A percentile compares a stretch with the other conserved stretches of the same genome.
Conservation (phyloP, 1,139 yeast species). For the Zygoascus sp. region DNA sequence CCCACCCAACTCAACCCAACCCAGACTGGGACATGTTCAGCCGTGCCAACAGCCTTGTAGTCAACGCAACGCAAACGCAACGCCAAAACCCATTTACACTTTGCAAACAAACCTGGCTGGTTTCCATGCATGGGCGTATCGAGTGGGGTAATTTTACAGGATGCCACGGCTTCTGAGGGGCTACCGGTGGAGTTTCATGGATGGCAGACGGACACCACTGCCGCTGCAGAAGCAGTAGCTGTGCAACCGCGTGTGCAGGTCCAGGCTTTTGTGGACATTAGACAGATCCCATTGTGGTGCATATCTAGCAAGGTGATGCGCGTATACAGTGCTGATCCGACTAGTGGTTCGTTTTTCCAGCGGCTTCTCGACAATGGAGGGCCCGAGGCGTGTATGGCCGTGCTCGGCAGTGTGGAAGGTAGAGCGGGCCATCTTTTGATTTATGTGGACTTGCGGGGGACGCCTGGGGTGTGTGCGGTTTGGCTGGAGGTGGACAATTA, state of each 20-base stretch:
- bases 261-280: slow-evolving; percentile 20
- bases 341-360: slow-evolving; percentile 23
- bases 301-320: slow-evolving; percentile 25
- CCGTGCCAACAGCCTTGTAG: too few species aligned
- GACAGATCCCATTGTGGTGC: slow-evolving; percentile 26
- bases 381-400: slow-evolving; percentile 1
- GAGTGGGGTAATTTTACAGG: slow-evolving; percentile 1
- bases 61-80: neutral
- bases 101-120: neutral
- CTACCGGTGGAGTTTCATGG: slow-evolving; percentile 10
- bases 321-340: slow-evolving; percentile 20
- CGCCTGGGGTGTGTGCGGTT: slow-evolving; percentile 6
- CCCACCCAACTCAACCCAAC: too few species aligned
- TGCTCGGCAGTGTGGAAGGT: neutral
- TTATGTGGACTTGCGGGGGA: slow-evolving; percentile 3
- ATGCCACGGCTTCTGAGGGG: neutral
- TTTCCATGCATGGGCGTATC: slow-evolving; percentile 6
- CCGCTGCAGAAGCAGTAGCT: too few species aligned
- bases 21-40: too few species aligned
- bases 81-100: neutral
- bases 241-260: too few species aligned
- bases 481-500: neutral
- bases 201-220: too few species aligned
- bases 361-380: slow-evolving; percentile 12
- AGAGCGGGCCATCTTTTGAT: neutral